These are phyloP conservation scores for Macadamia integrifolia DNA, from an alignment of 164 flowering plant species.

Conservation along the genomic window DNA sequence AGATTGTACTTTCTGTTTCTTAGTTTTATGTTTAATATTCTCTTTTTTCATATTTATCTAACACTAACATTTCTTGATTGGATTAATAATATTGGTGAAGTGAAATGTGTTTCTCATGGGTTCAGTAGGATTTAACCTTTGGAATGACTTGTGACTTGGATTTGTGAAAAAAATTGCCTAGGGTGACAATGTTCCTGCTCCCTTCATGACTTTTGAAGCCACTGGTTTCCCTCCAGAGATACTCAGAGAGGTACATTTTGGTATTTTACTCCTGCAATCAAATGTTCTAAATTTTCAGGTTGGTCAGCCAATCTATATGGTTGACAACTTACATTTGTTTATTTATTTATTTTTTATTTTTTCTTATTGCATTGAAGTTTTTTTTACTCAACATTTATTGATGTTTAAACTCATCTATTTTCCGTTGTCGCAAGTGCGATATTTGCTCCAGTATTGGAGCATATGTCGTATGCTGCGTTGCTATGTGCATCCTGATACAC, in stretches of 20 bases:
- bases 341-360: too few relatives aligned
- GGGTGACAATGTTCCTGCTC: constrained; percentile 84
- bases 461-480: constrained; percentile 98
- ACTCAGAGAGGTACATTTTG: constrained; percentile 60
- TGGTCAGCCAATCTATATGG: constrained; percentile 4
- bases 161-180: constrained; percentile 24
- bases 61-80: too few relatives aligned
- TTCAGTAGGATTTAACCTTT: background rate
- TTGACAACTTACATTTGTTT: constrained; percentile 4
- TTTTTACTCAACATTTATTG: background rate
- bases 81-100: constrained; percentile 2
- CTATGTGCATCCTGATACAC: constrained; percentile 52
- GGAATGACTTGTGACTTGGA: constrained; percentile 8
- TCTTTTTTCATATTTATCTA: background rate
- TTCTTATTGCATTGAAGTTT: background rate
- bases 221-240: constrained; percentile 80
- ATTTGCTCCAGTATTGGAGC: constrained; percentile 99
- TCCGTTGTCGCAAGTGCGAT: constrained; percentile 98
- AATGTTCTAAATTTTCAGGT: background rate
- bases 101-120: constrained; percentile 1
- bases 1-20: too few relatives aligned
- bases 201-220: constrained; percentile 77
- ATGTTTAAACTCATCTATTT: constrained; percentile 41
- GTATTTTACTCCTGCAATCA: background rate
- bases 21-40: background rate